Conservation (phyloP, 192 early-diverging fungal species). For the Spizellomyces punctatus region DNA sequence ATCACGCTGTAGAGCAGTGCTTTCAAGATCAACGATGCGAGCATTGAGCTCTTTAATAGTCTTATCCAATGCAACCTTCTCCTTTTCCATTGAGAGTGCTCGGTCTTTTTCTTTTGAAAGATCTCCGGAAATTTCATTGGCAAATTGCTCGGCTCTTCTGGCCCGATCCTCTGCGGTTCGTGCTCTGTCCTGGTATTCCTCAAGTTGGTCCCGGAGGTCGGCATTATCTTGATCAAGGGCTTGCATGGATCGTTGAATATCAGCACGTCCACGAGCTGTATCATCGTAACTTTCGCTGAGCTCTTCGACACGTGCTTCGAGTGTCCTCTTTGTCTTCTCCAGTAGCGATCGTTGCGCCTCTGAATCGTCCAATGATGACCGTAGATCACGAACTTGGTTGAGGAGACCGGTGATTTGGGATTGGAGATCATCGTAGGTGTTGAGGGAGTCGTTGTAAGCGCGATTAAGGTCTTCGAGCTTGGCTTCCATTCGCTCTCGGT, state of each 20-base stretch:
- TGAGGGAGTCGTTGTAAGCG: conserved; percentile 62
- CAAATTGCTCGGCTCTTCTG: conserved; percentile 65
- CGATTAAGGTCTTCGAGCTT: conserved; percentile 73
- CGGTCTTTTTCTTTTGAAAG: conserved; percentile 70
- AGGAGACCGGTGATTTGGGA: conserved; percentile 57
- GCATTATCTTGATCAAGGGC: conserved; percentile 75
- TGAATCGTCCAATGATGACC: conserved; percentile 64
- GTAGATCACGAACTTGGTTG: conserved; percentile 62
- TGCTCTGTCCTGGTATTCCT: conserved; percentile 73
- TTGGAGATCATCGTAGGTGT: conserved; percentile 63
- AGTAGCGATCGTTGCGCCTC: conserved; percentile 65
- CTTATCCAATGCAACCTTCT: conserved; percentile 76
- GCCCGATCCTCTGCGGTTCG: conserved; percentile 68
- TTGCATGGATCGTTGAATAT: conserved; percentile 69
- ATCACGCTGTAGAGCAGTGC: conserved; percentile 57
- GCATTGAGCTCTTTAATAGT: conserved; percentile 78
- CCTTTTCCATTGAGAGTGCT: conserved; percentile 56
- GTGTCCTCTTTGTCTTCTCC: conserved; percentile 70
- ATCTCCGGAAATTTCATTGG: conserved; percentile 67
- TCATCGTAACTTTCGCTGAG: conserved; percentile 67
- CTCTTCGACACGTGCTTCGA: conserved; percentile 80
- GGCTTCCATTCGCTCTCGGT: conserved; percentile 74
- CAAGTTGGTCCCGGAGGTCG: conserved; percentile 69
- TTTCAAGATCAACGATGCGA: conserved; percentile 77
- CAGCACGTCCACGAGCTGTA: conserved; percentile 66